These are phyloP conservation scores for Ceratobasidium sp. DNA, from an alignment of 1,284 basidiomycete genomes.

Conservation along the genomic window DNA sequence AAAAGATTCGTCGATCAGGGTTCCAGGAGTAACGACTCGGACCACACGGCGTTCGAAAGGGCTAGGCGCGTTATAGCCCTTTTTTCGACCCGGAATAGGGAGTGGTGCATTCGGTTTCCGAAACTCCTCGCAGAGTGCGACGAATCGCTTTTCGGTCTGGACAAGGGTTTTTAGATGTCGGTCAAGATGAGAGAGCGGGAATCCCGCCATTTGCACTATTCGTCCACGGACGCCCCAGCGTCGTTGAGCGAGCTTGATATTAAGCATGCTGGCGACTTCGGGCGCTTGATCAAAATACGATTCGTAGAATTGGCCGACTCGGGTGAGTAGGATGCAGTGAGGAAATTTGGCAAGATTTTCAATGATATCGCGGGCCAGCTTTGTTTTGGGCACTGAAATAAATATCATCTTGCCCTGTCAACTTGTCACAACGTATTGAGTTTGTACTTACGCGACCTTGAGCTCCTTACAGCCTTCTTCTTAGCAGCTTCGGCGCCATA, in stretches of 20 bases:
- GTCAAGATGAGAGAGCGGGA: constrained; percentile 87
- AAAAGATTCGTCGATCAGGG: constrained; percentile 90
- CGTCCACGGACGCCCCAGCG: constrained; percentile 71
- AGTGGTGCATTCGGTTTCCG: constrained; percentile 58
- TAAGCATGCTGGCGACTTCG: constrained; percentile 80
- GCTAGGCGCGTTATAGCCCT: constrained; percentile 55
- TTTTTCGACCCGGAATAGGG: constrained; percentile 27
- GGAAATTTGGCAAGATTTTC: constrained; percentile 82
- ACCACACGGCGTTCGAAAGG: constrained; percentile 81
- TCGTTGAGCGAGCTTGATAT: constrained; percentile 83
- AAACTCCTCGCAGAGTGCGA: constrained; percentile 94
- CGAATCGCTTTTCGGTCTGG: constrained; percentile 82
- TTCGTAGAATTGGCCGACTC: constrained; percentile 97
- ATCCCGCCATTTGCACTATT: constrained; percentile 86
- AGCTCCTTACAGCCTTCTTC: constrained; percentile 3
- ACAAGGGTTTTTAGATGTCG: constrained; percentile 89
- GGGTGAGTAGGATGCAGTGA: constrained; percentile 88
- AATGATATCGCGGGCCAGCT: constrained; percentile 76
- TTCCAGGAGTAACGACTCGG: constrained; percentile 91
- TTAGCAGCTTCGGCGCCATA: background rate
- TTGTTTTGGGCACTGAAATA: constrained; percentile 51
- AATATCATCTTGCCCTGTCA: background rate
- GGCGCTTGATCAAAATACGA: constrained; percentile 94
- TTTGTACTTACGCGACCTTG: constrained; percentile 17
- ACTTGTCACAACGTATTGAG: background rate